These are phyloP conservation scores for Acacia pycnantha DNA, from an alignment of 331 rosid species.

Conservation along the genomic window DNA sequence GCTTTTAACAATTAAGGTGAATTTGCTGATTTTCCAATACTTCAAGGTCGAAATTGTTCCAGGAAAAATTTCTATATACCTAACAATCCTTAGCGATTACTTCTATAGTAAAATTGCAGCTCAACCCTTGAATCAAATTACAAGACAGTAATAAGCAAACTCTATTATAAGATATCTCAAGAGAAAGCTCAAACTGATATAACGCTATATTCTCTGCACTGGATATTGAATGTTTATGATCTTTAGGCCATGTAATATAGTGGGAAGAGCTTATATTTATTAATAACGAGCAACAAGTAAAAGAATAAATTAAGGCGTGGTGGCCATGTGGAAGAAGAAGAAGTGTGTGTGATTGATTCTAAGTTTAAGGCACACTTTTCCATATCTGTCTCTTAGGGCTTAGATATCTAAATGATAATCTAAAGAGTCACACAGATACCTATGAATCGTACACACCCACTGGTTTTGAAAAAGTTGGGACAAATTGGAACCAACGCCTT, in stretches of 20 bases:
- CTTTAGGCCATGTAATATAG: background rate
- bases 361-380: background rate
- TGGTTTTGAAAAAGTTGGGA: slow-evolving; percentile 1
- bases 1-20: no score
- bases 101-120: no score
- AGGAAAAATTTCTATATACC: no score
- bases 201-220: background rate
- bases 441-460: background rate
- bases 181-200: background rate
- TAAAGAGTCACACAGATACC: background rate
- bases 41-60: no score
- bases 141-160: no score
- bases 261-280: background rate
- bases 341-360: background rate
- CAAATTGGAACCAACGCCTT: slow-evolving; percentile 3
- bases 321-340: background rate
- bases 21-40: no score
- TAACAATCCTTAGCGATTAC: no score
- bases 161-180: background rate
- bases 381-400: background rate
- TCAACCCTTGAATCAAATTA: no score
- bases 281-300: background rate
- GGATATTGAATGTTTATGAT: background rate
- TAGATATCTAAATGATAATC: background rate
- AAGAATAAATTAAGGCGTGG: background rate